Evolutionary conservation across 2,329 filamentous ascomycete genomes (phyloP).

Genomic region (Paradendryphiella salina): DNA sequence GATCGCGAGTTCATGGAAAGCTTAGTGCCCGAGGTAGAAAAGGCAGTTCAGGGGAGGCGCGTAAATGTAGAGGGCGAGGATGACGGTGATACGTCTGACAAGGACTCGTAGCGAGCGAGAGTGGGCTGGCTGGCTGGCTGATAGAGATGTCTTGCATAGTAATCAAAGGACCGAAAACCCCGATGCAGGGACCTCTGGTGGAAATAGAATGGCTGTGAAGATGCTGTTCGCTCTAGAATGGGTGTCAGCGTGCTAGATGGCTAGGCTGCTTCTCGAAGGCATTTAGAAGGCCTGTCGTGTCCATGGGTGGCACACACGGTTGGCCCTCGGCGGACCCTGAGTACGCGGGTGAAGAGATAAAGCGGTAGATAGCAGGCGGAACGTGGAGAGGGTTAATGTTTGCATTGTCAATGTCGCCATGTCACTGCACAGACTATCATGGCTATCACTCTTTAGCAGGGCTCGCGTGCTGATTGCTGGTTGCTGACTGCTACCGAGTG

Average conservation of each 20-base stretch:
- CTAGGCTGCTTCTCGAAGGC: constrained; percentile 35
- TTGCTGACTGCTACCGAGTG: constrained; percentile 1
- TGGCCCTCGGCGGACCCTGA: neutral
- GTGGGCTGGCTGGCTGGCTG: constrained; percentile 11
- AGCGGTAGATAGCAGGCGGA: neutral
- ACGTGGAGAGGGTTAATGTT: too few relatives aligned
- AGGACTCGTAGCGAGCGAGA: constrained; percentile 38
- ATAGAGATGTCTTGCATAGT: constrained; percentile 2
- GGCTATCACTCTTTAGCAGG: neutral
- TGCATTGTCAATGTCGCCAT: too few relatives aligned
- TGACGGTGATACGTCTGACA: constrained; percentile 47
- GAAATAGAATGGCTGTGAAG: constrained; percentile 21
- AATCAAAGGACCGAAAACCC: neutral
- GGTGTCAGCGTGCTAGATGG: constrained; percentile 15
- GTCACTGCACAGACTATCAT: too few relatives aligned
- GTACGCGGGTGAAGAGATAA: neutral
- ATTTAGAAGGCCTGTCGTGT: constrained; percentile 26
- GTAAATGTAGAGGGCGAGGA: constrained; percentile 69
- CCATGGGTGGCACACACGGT: constrained; percentile 5
- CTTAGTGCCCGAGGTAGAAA: constrained; percentile 74
- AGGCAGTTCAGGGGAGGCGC: constrained; percentile 72
- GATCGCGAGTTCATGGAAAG: constrained; percentile 78
- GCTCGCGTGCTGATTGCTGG: constrained; percentile 1
- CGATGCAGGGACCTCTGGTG: constrained; percentile 21
- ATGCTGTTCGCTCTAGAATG: constrained; percentile 1